These are phyloP conservation scores for Aureobasidium leucospermi DNA, from an alignment of 2,329 filamentous ascomycete genomes.

Conservation along the genomic window DNA sequence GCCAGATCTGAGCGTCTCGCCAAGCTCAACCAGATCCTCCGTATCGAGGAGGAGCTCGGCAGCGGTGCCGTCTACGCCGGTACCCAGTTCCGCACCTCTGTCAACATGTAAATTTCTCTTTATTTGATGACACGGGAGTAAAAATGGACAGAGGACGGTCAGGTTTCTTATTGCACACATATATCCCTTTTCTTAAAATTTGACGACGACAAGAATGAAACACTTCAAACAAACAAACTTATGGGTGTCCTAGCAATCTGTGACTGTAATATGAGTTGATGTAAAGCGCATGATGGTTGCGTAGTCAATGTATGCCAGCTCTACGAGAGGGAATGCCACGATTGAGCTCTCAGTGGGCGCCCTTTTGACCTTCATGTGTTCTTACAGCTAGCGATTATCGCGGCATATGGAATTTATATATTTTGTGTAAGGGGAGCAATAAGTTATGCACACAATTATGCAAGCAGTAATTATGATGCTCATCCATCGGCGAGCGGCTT, in stretches of 20 bases:
- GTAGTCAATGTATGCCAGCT: too few species aligned
- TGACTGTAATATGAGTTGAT: neutral
- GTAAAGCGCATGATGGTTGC: too few species aligned
- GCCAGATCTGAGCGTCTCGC: slow-evolving; percentile 95
- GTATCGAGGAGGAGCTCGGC: slow-evolving; percentile 98
- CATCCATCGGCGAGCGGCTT: neutral
- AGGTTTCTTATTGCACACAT: slow-evolving; percentile 6
- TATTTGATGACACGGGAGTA: neutral
- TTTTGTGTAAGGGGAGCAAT: neutral
- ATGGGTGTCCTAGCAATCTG: too few species aligned
- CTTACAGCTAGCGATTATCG: too few species aligned
- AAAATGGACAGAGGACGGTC: neutral
- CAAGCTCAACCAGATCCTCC: slow-evolving; percentile 99
- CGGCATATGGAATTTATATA: too few species aligned
- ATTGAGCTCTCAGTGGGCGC: too few species aligned
- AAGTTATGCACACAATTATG: neutral
- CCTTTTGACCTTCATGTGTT: too few species aligned
- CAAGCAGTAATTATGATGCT: neutral
- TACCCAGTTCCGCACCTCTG: slow-evolving; percentile 80
- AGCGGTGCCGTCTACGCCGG: slow-evolving; percentile 82
- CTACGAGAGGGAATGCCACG: too few species aligned
- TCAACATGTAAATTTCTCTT: slow-evolving; percentile 63
- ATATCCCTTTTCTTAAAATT: slow-evolving; percentile 11
- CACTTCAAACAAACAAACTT: neutral
- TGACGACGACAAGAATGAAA: slow-evolving; percentile 12